Evolutionary conservation across 345 rosid species (phyloP), one percentile per base, ranked within the genome.

Genomic region (Ceriops zippeliana): DNA sequence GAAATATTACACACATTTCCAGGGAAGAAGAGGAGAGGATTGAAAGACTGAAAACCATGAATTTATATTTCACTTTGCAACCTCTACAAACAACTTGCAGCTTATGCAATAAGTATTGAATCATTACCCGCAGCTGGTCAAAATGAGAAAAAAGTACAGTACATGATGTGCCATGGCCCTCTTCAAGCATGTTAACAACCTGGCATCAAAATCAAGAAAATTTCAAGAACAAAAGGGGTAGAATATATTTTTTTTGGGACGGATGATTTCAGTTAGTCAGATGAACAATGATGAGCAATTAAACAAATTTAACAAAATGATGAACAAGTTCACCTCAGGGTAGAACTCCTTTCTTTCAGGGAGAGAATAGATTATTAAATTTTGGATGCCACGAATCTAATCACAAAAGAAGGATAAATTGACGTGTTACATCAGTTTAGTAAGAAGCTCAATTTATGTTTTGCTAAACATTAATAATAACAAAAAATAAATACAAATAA

Each of bases 271-370:
- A 28, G 5, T 61, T 8, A 34, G 35, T 35, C 26, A 22, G 53
- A 16, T 34, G 22, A 32, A 32, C 32, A 58, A 30, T 13, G 56
- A 21, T 53, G 20, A 52, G 42, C 47, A 22, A 22, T 49, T 28
- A 42, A 19, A 52, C 65, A 17, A 67, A n/a, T 63, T 70, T 34
- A 60, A 68, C 35, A 16, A 38, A 38, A 68, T 17, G 8, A 22
- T 20, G 10, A 52, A 21, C 28, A 53, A 52, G 52, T 84, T 82
- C 70, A 86, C 99, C 96, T 95, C 92, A 34, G 91, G 89, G 72
- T 91, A 95, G 64, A 95, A 91, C 82, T 95, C 97, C 78, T 91
- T 95, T 72, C 96, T 79, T 71, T 95, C 96, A 0, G 97, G 97
- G 35, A 91, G 90, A 64, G 97, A 95, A 79, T 91, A 95, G 61